phyloP scores from a whole-genome alignment of 2,329 filamentous ascomycete species.

The Hypoxylon sp. region DNA sequence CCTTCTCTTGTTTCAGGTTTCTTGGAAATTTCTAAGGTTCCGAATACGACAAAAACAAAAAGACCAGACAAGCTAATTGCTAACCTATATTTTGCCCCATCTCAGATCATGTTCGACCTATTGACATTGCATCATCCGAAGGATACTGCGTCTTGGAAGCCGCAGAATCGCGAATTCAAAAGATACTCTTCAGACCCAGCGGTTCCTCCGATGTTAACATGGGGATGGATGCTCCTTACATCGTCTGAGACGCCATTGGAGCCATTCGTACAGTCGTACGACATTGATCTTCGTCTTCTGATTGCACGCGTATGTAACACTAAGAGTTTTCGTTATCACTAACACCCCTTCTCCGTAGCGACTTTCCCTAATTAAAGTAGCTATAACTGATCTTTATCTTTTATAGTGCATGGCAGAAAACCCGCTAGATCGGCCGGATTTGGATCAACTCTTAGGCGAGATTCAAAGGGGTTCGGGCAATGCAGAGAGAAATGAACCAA shows the following conservation, averaged over 20 bases:
- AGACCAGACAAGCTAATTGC: not conserved
- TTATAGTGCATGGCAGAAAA: slow-evolving; percentile 5
- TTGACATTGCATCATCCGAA: slow-evolving; percentile 16
- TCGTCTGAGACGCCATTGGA: not conserved
- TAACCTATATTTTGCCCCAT: not conserved
- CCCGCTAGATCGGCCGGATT: not conserved
- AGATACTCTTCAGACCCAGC: not conserved
- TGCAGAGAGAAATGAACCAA: not conserved
- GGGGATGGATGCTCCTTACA: slow-evolving; percentile 4
- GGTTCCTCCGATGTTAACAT: not conserved
- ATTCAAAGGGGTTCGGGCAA: not conserved
- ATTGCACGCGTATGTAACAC: slow-evolving; percentile 18
- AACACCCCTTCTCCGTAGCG: not conserved
- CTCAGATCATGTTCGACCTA: slow-evolving; percentile 36
- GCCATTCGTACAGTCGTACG: not conserved
- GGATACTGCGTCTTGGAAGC: not conserved
- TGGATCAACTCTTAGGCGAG: not conserved
- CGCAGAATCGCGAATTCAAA: not conserved
- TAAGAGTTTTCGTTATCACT: not conserved
- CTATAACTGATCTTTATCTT: not conserved
- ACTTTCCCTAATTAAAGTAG: not conserved
- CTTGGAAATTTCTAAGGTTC: not conserved
- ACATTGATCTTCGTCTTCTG: not conserved
- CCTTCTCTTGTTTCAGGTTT: not conserved
- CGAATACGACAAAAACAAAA: not conserved